Conservation (phyloP, 2,329 filamentous ascomycete genomes). For the Calycina marina region DNA sequence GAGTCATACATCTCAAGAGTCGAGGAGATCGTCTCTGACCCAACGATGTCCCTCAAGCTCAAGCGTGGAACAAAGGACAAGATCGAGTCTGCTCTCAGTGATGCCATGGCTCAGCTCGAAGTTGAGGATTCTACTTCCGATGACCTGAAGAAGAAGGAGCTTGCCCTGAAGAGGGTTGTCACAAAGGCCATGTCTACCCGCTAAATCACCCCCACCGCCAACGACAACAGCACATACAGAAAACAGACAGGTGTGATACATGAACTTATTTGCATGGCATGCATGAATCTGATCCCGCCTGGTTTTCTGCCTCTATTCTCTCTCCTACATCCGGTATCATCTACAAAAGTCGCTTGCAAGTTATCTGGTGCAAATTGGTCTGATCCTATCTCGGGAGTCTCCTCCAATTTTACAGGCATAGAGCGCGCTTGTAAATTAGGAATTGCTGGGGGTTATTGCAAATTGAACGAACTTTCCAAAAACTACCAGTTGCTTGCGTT, state of each 20-base stretch:
- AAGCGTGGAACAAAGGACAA: constrained; percentile 99
- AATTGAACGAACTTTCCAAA: constrained; percentile 12
- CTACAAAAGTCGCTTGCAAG: constrained; percentile 23
- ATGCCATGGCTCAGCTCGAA: constrained; percentile 96
- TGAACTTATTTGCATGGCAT: constrained; percentile 22
- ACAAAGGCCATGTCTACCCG: constrained; percentile 93
- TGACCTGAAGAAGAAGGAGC: constrained; percentile 99
- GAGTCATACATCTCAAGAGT: constrained; percentile 98
- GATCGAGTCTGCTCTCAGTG: constrained; percentile 92
- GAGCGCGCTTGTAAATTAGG: constrained; percentile 23
- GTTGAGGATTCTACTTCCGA: constrained; percentile 82
- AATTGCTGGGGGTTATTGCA: constrained; percentile 19
- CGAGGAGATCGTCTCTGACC: constrained; percentile 97
- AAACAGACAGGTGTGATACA: constrained; percentile 16
- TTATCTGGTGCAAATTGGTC: constrained; percentile 9
- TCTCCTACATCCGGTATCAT: constrained; percentile 17
- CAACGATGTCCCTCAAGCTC: constrained; percentile 87
- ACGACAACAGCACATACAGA: constrained; percentile 11
- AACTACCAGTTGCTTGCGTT: constrained; percentile 1
- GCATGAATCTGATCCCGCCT: constrained; percentile 16
- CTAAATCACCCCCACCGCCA: constrained; percentile 34
- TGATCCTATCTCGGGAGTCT: constrained; percentile 4
- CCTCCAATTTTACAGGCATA: constrained; percentile 20
- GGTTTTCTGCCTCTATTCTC: constrained; percentile 16
- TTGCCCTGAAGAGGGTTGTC: constrained; percentile 91